phyloP scores from a whole-genome alignment of 208 protist species.

The Leishmania guyanensis region DNA sequence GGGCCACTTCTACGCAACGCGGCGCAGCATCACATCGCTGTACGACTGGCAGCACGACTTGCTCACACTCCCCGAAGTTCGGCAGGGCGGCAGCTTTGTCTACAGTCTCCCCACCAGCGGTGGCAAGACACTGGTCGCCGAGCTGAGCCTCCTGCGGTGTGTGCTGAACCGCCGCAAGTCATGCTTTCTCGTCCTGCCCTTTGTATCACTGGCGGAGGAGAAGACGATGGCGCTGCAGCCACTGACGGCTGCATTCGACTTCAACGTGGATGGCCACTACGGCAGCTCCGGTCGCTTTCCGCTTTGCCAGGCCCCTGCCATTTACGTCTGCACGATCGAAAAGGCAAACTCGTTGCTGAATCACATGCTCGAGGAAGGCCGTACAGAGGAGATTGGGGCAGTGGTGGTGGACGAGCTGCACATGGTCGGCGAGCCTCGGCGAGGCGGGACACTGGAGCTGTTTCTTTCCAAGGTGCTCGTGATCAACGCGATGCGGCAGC shows the following conservation, averaged over 20 bases:
- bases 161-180: constrained; percentile 72
- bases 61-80: constrained; percentile 58
- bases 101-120: constrained; percentile 93
- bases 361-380: constrained; percentile 72
- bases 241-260: constrained; percentile 63
- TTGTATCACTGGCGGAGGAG: constrained; percentile 91
- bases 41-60: constrained; percentile 91
- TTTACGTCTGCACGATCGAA: constrained; percentile 94
- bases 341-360: constrained; percentile 93
- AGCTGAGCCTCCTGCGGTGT: constrained; percentile 89
- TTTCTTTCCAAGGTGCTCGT: constrained; percentile 86
- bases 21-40: constrained; percentile 52
- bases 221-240: constrained; percentile 75
- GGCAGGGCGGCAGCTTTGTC: constrained; percentile 72
- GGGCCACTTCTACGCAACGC: constrained; percentile 40
- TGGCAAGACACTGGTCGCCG: constrained; percentile 94
- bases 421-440: constrained; percentile 90
- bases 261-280: constrained; percentile 86
- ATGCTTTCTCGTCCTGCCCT: constrained; percentile 93
- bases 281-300: constrained; percentile 73
- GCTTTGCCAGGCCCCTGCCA: constrained; percentile 37
- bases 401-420: constrained; percentile 96
- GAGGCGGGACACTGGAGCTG: constrained; percentile 88
- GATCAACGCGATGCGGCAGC: constrained; percentile 24
- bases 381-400: constrained; percentile 63